phyloP scores from a whole-genome alignment of 2,329 filamentous ascomycete species.

The Bimuria novae-zelandiae region DNA sequence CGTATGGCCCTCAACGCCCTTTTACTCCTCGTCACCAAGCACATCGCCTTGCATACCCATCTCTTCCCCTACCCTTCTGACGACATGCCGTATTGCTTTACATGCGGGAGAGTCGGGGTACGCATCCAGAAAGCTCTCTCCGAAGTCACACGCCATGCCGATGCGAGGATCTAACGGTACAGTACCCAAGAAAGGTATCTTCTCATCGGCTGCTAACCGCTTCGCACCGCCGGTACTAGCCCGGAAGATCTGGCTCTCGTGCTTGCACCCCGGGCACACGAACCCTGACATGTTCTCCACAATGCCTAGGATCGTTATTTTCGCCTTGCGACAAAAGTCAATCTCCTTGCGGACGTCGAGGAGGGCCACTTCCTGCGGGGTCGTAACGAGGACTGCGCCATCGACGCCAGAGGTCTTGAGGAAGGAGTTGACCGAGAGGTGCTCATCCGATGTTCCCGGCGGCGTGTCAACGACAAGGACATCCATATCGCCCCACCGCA shows the following conservation, averaged over 20 bases:
- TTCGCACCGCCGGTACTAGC: constrained; percentile 87
- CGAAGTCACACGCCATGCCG: constrained; percentile 94
- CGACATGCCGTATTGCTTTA: constrained; percentile 77
- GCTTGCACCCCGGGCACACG: constrained; percentile 89
- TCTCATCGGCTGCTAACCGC: constrained; percentile 81
- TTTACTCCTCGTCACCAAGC: constrained; percentile 24
- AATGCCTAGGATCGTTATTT: constrained; percentile 82
- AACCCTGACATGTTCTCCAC: constrained; percentile 99
- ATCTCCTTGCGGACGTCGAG: constrained; percentile 97
- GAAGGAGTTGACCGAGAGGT: constrained; percentile 90
- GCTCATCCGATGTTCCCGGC: constrained; percentile 93
- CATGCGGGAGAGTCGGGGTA: constrained; percentile 94
- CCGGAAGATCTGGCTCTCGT: constrained; percentile 81
- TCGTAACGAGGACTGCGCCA: constrained; percentile 90
- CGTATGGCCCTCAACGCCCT: neutral
- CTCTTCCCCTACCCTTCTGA: constrained; percentile 67
- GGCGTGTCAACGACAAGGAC: constrained; percentile 94
- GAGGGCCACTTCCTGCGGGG: constrained; percentile 89
- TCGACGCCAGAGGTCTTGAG: constrained; percentile 90
- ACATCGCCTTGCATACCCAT: constrained; percentile 39
- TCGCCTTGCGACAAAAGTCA: constrained; percentile 94
- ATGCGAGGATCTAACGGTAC: constrained; percentile 93
- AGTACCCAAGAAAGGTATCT: constrained; percentile 83
- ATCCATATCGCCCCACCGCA: constrained; percentile 95
- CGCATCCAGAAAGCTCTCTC: constrained; percentile 94